Base-by-base conservation (phyloP, 257 asterid genomes). In the Capsicum pubescens region DNA sequence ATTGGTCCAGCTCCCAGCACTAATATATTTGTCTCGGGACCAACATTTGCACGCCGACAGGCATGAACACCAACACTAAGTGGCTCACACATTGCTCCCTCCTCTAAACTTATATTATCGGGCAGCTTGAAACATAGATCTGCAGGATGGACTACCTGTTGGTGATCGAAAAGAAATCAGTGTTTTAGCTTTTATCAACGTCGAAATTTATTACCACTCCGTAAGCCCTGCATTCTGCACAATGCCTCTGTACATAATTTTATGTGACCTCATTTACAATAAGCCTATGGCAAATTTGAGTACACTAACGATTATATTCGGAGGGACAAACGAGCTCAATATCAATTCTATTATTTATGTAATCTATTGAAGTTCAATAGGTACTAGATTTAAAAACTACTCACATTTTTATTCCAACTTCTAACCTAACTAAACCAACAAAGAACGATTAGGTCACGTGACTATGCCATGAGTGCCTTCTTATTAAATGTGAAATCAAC, bases 1-100 rank as follows among this genome's bases (percentile, higher is more conserved):
- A 95, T 95, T 1, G 98, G 98, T 36, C 99, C 99, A 5, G 99
- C 98, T 58, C 99, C 99, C 89, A 93, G 85, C 86, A 96, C 94
- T 91, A 96, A 67, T 36, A 96, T 97, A 81, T 90, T 93, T 6
- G 97, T 91, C 86, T 93, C 97, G 0, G 98, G 98, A 26, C 97
- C 95, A 81, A 96, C 92, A 80, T 90, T 83, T 36, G 99, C 98
- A 64, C 99, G 98, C 1, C 95, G 92, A 86, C 99, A 96, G 5
- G 99, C 99, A 84, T 96, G 98, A 68, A 96, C 92, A 46, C 98
- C 99, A 2, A 96, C 99, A 84, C 99, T 96, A 86, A 94, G 85
- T 5, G 99, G 99, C 91, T 96, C 99, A 77, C 98, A 96, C 98
- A 96, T 90, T 32, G 98, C 99, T 35, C 99, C 98, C 85, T 96